Percentiles rank a stretch among this genome's conserved stretches.
Evolutionary conservation across 2,329 filamentous ascomycete species (phyloP).

Genomic region (Cercospora citrullina): DNA sequence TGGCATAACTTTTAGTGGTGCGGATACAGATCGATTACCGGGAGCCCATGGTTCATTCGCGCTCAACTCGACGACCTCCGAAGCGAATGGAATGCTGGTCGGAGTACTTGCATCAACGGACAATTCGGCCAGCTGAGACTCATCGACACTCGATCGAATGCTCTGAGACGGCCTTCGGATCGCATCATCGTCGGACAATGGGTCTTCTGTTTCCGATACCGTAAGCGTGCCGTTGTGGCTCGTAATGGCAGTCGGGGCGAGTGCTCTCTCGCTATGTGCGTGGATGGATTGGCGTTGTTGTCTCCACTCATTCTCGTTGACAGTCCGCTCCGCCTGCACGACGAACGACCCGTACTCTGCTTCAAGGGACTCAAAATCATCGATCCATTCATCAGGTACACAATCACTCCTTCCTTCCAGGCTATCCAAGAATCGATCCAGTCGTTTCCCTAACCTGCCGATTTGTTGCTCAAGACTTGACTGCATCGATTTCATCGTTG

Average conservation of each 20-base stretch:
- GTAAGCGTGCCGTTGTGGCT: background rate
- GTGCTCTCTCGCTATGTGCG: background rate
- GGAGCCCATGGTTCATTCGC: background rate
- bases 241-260: background rate
- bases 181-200: conserved; percentile 18
- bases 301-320: conserved; percentile 63
- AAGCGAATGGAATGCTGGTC: background rate
- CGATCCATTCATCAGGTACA: conserved; percentile 83
- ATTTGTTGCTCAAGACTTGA: conserved; percentile 68
- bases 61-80: background rate
- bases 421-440: conserved; percentile 84
- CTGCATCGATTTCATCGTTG: conserved; percentile 42
- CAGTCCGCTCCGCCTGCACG: conserved; percentile 70
- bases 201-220: conserved; percentile 20
- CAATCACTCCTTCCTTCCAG: conserved; percentile 83
- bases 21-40: conserved; percentile 5
- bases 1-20: background rate
- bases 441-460: conserved; percentile 64
- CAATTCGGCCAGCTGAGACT: background rate
- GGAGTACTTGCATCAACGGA: background rate
- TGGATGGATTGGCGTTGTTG: background rate
- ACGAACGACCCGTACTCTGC: conserved; percentile 77
- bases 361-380: conserved; percentile 79
- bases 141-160: conserved; percentile 10
- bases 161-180: conserved; percentile 19